A percentile compares a stretch with the other conserved stretches of the same genome.
Evolutionary conservation across 805 yeast species (phyloP).

Genomic region (Wickerhamomyces silvicola): DNA sequence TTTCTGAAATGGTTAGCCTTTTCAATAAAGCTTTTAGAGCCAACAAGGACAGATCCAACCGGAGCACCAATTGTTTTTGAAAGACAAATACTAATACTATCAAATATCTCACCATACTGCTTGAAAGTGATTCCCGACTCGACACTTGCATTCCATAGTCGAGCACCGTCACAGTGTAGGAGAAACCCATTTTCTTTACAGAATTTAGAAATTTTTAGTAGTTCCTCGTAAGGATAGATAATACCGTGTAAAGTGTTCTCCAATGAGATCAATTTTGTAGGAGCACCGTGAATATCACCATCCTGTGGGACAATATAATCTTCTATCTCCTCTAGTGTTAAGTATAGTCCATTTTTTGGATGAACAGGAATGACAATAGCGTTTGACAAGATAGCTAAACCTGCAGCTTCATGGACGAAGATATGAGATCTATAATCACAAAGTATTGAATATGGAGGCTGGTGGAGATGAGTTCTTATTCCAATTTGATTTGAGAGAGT

Average conservation of each 20-base stretch:
- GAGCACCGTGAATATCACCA: conserved; percentile 83
- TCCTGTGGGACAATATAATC: conserved; percentile 59
- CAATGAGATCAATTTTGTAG: conserved; percentile 75
- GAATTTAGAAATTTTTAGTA: conserved; percentile 62
- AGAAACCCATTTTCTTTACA: conserved; percentile 52
- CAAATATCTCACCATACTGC: conserved; percentile 73
- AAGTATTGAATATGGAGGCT: conserved; percentile 80
- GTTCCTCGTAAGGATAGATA: conserved; percentile 73
- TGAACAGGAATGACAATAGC: conserved; percentile 84
- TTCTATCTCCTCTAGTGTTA: conserved; percentile 76
- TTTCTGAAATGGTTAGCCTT: conserved; percentile 83
- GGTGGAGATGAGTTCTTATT: conserved; percentile 62
- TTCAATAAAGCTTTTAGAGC: conserved; percentile 46
- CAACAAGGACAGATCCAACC: conserved; percentile 83
- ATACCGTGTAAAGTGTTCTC: conserved; percentile 89
- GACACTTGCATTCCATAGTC: conserved; percentile 83
- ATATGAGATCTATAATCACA: conserved; percentile 88
- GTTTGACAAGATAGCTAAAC: conserved; percentile 80
- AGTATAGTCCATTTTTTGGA: conserved; percentile 68
- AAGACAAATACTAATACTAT: conserved; percentile 79
- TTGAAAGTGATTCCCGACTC: conserved; percentile 48
- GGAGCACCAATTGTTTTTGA: conserved; percentile 94
- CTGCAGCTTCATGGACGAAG: conserved; percentile 83
- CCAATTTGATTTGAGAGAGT: conserved; percentile 89
- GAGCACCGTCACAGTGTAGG: conserved; percentile 91